Evolutionary conservation across 768 basidiomycete genomes (phyloP), one percentile per base, ranked within the genome.

Genomic region (Suillus americanus): DNA sequence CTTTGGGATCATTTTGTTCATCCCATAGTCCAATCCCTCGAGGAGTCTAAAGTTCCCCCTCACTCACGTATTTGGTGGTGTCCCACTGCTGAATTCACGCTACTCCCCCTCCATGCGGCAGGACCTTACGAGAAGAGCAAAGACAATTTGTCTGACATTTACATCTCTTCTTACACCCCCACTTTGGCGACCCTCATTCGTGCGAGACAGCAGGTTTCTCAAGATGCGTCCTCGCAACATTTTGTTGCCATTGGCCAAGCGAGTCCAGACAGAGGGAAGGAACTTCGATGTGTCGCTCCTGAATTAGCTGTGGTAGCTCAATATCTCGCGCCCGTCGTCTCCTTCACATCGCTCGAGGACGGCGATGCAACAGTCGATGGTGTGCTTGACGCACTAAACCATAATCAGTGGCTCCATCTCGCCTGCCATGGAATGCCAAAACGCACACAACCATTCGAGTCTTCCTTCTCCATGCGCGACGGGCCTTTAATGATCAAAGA

Each of bases 91-190:
- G 67, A 66, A 30, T 61, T 76, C 25, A 63, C 71, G 1, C 67
- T 73, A 3, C 67, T 78, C 25, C 78, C 77, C 2, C 61, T 78
- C 38, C 78, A 78, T 30, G 77, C 73, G 1, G 73, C 78, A 1
- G 78, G 77, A 0, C 66, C 72, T 0, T 76, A 74, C 43, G 68
- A 67, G 57, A 64, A 57, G 28, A 51, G 62, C 3, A 56, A 20
- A 0, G 25, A 40, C 8, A 66, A 65, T 62, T 53, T 69, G 62
- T 12, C 68, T 9, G 56, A 67, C 46, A 46, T 74, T 20, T 70
- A 72, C 43, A 41, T 78, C 33, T 78, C 78, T 7, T 78, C 77
- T 16, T 78, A 79, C 48, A 79, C 75, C 3, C 77, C 77, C 0
- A 73, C 74, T 0, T 25, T 78, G 5, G 59, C 69, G 2, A 72